Percentiles rank a stretch among this genome's conserved stretches.
phyloP scores from a whole-genome alignment of 202 grass and related monocot species.

The Dendrocalamus latiflorus region DNA sequence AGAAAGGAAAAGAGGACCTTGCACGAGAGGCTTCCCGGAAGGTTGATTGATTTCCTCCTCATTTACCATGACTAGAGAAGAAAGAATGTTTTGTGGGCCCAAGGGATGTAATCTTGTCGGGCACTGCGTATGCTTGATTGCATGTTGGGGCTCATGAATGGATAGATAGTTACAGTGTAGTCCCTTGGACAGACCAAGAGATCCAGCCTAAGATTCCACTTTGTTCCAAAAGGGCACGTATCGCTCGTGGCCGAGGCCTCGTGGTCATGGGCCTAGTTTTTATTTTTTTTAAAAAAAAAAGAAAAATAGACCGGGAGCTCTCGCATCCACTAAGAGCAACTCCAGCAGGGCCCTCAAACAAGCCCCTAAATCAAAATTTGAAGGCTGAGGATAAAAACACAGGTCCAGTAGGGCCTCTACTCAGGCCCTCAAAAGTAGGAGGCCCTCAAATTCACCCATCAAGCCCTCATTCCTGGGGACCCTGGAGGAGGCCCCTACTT shows the following conservation, averaged over 20 bases:
- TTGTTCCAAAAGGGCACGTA: background rate
- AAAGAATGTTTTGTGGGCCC: slow-evolving; percentile 22
- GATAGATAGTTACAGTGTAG: slow-evolving; percentile 24
- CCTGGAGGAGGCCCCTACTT: too few species aligned
- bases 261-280: background rate
- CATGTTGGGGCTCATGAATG: slow-evolving; percentile 11
- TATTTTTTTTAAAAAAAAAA: too few species aligned
- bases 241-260: background rate
- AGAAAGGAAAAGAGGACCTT: background rate
- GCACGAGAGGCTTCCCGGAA: background rate
- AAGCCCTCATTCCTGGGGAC: too few species aligned
- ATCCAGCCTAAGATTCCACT: slow-evolving; percentile 6
- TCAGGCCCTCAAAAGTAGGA: too few species aligned
- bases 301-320: too few species aligned
- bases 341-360: too few species aligned
- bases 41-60: background rate
- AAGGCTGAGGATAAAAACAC: too few species aligned
- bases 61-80: background rate
- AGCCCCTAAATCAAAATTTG: too few species aligned
- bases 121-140: background rate
- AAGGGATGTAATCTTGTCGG: slow-evolving; percentile 5
- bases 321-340: too few species aligned
- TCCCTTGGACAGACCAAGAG: slow-evolving; percentile 6
- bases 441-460: too few species aligned
- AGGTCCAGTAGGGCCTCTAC: too few species aligned